A percentile compares a stretch with the other conserved stretches of the same genome.
These are phyloP conservation scores for Magnusiomyces tetraspermus DNA, from an alignment of 1,139 yeast species.

Conservation along the genomic window DNA sequence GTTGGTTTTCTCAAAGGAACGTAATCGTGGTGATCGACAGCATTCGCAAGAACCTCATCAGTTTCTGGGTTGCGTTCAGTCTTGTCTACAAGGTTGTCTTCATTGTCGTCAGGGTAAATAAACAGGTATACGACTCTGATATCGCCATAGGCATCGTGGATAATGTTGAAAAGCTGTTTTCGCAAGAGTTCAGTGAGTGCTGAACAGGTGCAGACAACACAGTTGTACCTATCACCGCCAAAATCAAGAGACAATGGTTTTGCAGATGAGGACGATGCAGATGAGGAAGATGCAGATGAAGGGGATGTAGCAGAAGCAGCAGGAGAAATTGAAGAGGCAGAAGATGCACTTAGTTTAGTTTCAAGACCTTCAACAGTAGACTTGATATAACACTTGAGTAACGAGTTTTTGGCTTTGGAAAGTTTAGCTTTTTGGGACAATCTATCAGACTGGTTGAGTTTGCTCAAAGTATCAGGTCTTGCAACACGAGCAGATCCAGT, in stretches of 20 bases:
- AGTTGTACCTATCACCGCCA: background rate
- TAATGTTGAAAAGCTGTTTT: background rate
- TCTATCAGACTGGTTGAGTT: background rate
- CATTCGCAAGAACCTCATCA: no score
- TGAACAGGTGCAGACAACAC: background rate
- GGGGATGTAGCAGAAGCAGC: background rate
- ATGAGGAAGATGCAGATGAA: background rate
- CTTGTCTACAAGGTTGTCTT: background rate
- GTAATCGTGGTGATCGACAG: no score
- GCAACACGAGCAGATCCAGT: no score
- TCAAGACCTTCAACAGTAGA: background rate
- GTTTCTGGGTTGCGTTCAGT: background rate
- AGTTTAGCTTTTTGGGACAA: background rate
- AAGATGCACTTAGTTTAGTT: no score
- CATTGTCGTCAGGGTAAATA: background rate
- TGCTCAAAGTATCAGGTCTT: no score
- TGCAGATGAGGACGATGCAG: background rate
- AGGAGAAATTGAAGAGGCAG: no score
- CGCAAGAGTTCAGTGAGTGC: background rate
- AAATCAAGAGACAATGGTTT: background rate
- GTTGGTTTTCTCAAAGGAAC: background rate
- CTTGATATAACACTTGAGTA: background rate
- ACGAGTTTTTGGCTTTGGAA: background rate
- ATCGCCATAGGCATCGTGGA: background rate
- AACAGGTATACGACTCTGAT: background rate